phyloP scores from a whole-genome alignment of 1,139 yeast species.

The Suhomyces wounanorum region DNA sequence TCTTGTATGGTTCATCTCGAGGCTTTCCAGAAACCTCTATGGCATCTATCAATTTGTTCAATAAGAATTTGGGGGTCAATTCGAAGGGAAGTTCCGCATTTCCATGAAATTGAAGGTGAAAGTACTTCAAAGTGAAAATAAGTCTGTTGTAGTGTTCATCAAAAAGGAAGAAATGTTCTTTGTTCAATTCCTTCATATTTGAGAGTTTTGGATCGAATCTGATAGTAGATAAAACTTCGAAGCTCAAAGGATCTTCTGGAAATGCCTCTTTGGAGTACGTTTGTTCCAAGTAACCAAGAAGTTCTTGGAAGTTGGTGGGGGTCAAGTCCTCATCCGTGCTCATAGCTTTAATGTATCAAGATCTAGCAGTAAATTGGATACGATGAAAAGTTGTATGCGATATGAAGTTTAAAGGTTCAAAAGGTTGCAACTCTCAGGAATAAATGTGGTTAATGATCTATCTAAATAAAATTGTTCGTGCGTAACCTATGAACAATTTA shows the following conservation, averaged over 20 bases:
- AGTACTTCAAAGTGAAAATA: conserved; percentile 53
- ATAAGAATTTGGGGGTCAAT: conserved; percentile 44
- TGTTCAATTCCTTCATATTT: conserved; percentile 19
- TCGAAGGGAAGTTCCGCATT: conserved; percentile 25
- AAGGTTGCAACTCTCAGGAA: too few species aligned
- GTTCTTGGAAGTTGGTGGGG: neutral
- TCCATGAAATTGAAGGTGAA: conserved; percentile 33
- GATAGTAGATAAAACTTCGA: conserved; percentile 65
- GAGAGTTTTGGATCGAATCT: conserved; percentile 67
- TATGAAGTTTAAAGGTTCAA: too few species aligned
- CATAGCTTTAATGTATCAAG: neutral
- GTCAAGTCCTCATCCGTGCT: neutral
- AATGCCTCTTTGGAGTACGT: conserved; percentile 24
- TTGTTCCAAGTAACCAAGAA: conserved; percentile 8
- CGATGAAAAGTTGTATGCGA: too few species aligned
- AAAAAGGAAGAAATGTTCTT: conserved; percentile 57
- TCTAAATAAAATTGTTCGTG: neutral
- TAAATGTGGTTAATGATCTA: neutral
- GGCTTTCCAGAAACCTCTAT: conserved; percentile 31
- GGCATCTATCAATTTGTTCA: conserved; percentile 47
- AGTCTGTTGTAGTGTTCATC: conserved; percentile 66
- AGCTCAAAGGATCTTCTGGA: conserved; percentile 30
- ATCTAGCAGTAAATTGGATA: neutral
- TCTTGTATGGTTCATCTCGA: conserved; percentile 49
- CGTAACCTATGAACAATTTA: neutral